Conservation (phyloP, 2,329 filamentous ascomycete species). For the Pseudogymnoascus sp. region DNA sequence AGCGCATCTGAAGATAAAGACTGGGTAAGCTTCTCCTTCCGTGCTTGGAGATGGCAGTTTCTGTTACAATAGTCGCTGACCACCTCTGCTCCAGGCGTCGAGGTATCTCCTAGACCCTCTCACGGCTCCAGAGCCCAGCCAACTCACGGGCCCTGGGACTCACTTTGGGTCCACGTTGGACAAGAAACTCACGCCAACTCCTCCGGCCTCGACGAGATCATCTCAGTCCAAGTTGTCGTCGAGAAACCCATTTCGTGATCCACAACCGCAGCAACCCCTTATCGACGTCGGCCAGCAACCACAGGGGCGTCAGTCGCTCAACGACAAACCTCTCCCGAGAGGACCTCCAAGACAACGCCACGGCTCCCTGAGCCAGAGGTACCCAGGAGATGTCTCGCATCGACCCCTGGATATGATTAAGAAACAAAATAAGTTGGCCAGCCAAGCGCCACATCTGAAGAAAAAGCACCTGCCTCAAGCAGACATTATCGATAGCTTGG, state of each 20-base stretch:
- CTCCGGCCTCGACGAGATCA: conserved; percentile 48
- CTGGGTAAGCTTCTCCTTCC: neutral
- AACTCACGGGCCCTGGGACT: conserved; percentile 58
- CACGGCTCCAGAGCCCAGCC: conserved; percentile 57
- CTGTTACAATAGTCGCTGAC: neutral
- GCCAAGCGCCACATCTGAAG: conserved; percentile 58
- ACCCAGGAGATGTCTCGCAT: conserved; percentile 56
- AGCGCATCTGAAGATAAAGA: neutral
- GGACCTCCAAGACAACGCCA: conserved; percentile 31
- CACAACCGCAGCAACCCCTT: conserved; percentile 21
- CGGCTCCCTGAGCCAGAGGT: conserved; percentile 51
- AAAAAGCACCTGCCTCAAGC: conserved; percentile 59
- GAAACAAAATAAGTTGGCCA: conserved; percentile 55
- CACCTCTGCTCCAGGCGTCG: conserved; percentile 42
- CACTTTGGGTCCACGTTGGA: conserved; percentile 30
- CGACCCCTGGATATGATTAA: conserved; percentile 61
- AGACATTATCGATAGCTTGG: conserved; percentile 75
- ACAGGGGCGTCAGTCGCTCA: neutral
- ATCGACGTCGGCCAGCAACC: conserved; percentile 29
- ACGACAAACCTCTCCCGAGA: conserved; percentile 23
- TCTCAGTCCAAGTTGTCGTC: conserved; percentile 39
- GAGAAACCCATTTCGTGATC: conserved; percentile 35
- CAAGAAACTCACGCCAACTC: conserved; percentile 33
- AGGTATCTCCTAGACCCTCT: conserved; percentile 64
- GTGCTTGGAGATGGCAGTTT: neutral